Evolutionary conservation across 2,329 filamentous ascomycete species (phyloP).

Genomic region (Falciphora oryzae): DNA sequence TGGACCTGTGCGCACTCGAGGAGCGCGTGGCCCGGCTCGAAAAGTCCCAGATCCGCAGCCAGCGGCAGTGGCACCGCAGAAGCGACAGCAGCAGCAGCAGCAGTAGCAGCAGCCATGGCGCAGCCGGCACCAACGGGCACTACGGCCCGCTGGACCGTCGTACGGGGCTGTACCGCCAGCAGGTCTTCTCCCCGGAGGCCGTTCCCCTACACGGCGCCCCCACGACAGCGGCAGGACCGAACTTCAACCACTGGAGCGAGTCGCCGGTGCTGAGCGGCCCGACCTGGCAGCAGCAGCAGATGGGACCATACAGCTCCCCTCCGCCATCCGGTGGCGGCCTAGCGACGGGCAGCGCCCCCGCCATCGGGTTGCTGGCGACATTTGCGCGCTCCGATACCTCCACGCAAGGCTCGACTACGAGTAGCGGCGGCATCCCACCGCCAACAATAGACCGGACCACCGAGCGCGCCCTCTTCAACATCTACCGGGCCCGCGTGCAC

Average conservation of each 20-base stretch:
- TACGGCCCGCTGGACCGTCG: too few species aligned
- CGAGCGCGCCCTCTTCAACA: background rate
- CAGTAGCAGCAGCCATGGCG: background rate
- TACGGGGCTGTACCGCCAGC: background rate
- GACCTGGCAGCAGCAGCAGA: background rate
- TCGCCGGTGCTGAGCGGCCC: background rate
- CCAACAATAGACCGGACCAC: background rate
- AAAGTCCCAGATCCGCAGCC: conserved; percentile 1
- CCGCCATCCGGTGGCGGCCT: background rate
- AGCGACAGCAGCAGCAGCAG: conserved; percentile 1
- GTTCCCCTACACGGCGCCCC: background rate
- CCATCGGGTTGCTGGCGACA: conserved; percentile 6
- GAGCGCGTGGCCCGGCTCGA: conserved; percentile 8
- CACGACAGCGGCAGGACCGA: background rate
- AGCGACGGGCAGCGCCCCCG: conserved; percentile 3
- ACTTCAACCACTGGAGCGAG: background rate
- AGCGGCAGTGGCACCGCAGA: conserved; percentile 1
- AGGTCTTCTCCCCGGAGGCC: background rate
- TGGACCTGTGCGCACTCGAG: conserved; percentile 8
- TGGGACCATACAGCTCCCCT: background rate
- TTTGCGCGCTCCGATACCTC: conserved; percentile 6
- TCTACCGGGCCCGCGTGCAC: conserved; percentile 6
- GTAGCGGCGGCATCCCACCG: background rate
- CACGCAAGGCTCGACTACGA: background rate
- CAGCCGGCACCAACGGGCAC: background rate